phyloP scores from a whole-genome alignment of 306 rosid genomes.

The Boehmeria nivea region DNA sequence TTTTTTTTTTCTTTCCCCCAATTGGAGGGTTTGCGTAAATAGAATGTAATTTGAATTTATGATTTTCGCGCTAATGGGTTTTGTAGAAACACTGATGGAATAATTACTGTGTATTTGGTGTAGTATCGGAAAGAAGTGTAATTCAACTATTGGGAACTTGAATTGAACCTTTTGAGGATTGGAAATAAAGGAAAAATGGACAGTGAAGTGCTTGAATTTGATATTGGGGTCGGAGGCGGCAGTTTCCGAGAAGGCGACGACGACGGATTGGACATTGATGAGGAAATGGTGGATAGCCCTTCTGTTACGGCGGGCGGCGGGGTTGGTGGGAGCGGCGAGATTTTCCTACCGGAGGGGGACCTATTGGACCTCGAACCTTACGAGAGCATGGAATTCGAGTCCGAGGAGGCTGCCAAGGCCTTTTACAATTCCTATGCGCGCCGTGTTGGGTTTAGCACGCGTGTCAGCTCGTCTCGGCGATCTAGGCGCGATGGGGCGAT shows the following conservation, averaged over 20 bases:
- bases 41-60: constrained; percentile 2
- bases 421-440: constrained; percentile 97
- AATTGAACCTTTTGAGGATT: no score
- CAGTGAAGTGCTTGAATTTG: constrained; percentile 76
- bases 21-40: not conserved
- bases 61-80: constrained; percentile 6
- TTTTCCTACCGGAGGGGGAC: constrained; percentile 84
- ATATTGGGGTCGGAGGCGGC: constrained; percentile 67
- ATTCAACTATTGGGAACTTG: not conserved
- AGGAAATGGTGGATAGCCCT: constrained; percentile 65
- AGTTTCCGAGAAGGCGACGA: constrained; percentile 53
- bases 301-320: constrained; percentile 34
- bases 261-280: constrained; percentile 59
- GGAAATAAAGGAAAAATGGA: no score
- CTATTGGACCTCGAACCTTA: constrained; percentile 86
- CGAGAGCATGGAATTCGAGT: constrained; percentile 96
- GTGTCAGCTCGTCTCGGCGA: constrained; percentile 95
- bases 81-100: no score
- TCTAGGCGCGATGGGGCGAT: constrained; percentile 98
- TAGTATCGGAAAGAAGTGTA: not conserved
- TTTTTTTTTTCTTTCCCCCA: not conserved
- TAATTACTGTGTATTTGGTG: not conserved
- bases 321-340: constrained; percentile 38
- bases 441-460: constrained; percentile 96
- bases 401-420: constrained; percentile 98